These are phyloP conservation scores for Cladophialophora bantiana DNA, from an alignment of 2,329 filamentous ascomycete genomes.

Conservation along the genomic window DNA sequence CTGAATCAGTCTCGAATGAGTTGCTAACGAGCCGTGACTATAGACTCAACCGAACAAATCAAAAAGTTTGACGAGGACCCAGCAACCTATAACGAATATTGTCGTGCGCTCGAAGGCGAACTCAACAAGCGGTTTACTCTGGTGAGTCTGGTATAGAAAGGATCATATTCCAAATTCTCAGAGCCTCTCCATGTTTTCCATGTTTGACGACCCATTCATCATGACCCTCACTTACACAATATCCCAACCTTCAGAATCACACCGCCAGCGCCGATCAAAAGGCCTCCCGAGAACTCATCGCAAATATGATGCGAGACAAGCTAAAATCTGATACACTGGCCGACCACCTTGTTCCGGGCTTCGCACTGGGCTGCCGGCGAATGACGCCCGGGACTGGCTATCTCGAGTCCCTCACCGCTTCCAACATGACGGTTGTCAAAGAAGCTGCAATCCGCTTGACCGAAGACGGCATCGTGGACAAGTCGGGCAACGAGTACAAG, in stretches of 20 bases:
- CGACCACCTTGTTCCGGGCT: slow-evolving; percentile 38
- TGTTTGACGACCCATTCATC: too few relatives aligned
- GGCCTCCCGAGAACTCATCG: neutral
- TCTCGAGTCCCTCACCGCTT: slow-evolving; percentile 35
- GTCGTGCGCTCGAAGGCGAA: slow-evolving; percentile 42
- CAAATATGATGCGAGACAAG: slow-evolving; percentile 20
- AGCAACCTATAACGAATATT: slow-evolving; percentile 31
- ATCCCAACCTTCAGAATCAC: neutral
- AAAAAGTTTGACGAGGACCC: slow-evolving; percentile 29
- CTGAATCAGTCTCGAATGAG: too few relatives aligned
- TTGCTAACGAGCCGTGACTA: too few relatives aligned
- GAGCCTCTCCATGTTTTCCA: too few relatives aligned
- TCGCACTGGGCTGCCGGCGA: slow-evolving; percentile 37
- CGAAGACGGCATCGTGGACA: slow-evolving; percentile 12
- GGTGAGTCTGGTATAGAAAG: neutral
- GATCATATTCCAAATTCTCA: too few relatives aligned
- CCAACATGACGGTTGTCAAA: slow-evolving; percentile 38
- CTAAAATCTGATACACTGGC: slow-evolving; percentile 16
- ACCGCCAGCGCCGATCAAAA: slow-evolving; percentile 13
- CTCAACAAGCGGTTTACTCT: slow-evolving; percentile 39
- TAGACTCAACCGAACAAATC: too few relatives aligned
- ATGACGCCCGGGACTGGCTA: slow-evolving; percentile 36
- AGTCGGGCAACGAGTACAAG: slow-evolving; percentile 8
- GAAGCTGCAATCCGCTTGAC: neutral
- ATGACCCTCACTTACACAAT: too few relatives aligned